A percentile compares a stretch with the other conserved stretches of the same genome.
Conservation (phyloP, 148 eudicot genomes). For the Cornus controversa region DNA sequence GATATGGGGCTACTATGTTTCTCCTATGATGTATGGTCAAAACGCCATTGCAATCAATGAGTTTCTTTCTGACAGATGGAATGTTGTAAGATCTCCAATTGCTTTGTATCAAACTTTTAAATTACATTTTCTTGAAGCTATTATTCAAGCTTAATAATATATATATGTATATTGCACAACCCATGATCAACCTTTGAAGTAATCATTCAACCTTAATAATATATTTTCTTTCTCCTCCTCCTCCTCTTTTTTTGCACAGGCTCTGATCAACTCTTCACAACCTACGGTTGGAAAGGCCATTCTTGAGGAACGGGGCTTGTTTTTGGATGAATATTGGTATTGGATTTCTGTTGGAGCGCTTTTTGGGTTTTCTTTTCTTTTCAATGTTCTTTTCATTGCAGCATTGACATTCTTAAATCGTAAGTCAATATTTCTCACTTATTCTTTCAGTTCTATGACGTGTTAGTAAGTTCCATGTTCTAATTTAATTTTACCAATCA, state of each 20-base stretch:
- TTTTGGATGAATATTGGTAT: constrained; percentile 33
- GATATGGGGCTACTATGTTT: no score
- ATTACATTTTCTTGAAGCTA: no score
- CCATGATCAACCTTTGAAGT: no score
- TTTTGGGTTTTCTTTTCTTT: constrained; percentile 46
- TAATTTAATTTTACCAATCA: not conserved
- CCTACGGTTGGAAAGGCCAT: constrained; percentile 19
- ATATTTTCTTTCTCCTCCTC: not conserved
- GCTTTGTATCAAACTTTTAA: not conserved
- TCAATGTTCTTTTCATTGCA: constrained; percentile 31
- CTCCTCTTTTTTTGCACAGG: no score
- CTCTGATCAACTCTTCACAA: constrained; percentile 16
- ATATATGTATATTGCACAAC: no score
- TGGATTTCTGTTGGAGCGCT: constrained; percentile 55
- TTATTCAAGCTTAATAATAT: no score
- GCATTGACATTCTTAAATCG: constrained; percentile 49
- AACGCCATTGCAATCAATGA: no score
- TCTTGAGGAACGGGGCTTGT: constrained; percentile 33
- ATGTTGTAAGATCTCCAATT: constrained; percentile 8
- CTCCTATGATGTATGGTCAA: no score
- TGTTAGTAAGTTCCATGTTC: not conserved
- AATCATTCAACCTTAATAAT: not conserved
- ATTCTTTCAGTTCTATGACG: not conserved
- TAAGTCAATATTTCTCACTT: constrained; percentile 20
- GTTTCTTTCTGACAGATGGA: constrained; percentile 26